phyloP scores from a whole-genome alignment of 495 filamentous ascomycete genomes.

The Aspergillus coremiiformis region DNA sequence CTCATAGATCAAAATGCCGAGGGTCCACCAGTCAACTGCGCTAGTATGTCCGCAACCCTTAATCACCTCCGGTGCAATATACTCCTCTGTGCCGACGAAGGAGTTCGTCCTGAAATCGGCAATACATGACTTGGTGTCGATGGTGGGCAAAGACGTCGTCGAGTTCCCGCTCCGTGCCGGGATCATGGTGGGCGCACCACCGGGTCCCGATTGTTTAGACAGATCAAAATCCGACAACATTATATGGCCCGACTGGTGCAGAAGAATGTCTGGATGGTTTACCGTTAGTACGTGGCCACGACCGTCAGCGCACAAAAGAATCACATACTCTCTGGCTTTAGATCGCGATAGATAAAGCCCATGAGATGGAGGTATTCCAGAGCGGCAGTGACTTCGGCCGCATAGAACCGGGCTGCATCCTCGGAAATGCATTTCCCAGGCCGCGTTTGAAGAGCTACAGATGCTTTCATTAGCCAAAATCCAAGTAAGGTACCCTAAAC shows the following conservation, averaged over 20 bases:
- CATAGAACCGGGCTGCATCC: constrained; percentile 95
- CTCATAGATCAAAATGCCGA: constrained; percentile 94
- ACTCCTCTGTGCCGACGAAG: constrained; percentile 97
- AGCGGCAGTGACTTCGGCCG: constrained; percentile 95
- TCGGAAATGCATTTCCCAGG: constrained; percentile 95
- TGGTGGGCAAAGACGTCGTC: constrained; percentile 75
- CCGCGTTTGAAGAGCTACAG: constrained; percentile 78
- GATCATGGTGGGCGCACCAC: constrained; percentile 96
- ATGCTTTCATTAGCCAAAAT: not conserved
- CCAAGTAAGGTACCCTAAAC: not conserved
- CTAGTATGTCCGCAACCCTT: constrained; percentile 98
- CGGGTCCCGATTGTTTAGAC: constrained; percentile 94
- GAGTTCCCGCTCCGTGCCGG: constrained; percentile 77
- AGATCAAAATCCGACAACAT: constrained; percentile 99
- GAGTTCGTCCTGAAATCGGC: constrained; percentile 98
- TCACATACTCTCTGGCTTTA: constrained; percentile 94
- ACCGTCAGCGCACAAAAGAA: not conserved
- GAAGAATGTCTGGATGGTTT: constrained; percentile 67
- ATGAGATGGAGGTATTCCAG: constrained; percentile 96
- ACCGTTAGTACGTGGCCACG: constrained; percentile 3
- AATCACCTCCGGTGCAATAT: constrained; percentile 97
- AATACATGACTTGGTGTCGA: constrained; percentile 97
- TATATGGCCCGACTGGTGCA: constrained; percentile 97
- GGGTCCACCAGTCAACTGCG: constrained; percentile 98
- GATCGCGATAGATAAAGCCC: constrained; percentile 97